phyloP scores from a whole-genome alignment of 2,329 filamentous ascomycete genomes.

The Neocucurbitaria cava region DNA sequence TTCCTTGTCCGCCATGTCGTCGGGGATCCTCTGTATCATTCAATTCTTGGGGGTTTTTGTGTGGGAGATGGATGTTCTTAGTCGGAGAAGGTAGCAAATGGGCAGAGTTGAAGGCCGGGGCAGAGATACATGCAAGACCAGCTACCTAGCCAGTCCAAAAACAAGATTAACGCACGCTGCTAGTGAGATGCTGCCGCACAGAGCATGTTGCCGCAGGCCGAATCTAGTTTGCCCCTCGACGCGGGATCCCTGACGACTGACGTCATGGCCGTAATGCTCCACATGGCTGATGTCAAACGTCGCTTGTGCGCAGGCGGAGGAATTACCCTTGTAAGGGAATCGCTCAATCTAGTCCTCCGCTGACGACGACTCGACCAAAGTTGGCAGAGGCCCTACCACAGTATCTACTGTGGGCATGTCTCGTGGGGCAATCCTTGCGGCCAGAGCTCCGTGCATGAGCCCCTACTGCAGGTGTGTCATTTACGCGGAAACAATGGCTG shows the following conservation, averaged over 20 bases:
- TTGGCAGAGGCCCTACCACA: constrained; percentile 33
- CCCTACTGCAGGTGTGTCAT: background rate
- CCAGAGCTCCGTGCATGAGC: constrained; percentile 17
- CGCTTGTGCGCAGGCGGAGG: constrained; percentile 3
- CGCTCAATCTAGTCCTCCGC: constrained; percentile 12
- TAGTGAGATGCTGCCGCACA: constrained; percentile 23
- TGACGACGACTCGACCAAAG: constrained; percentile 28
- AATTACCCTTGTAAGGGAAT: constrained; percentile 8
- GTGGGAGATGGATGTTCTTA: background rate
- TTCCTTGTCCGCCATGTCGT: constrained; percentile 43
- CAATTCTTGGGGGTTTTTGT: constrained; percentile 8
- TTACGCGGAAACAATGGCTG: background rate
- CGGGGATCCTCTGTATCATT: constrained; percentile 24
- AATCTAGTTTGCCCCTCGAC: constrained; percentile 9
- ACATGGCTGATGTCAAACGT: constrained; percentile 3
- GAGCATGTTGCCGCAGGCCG: constrained; percentile 16
- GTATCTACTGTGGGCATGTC: background rate
- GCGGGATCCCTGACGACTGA: constrained; percentile 22
- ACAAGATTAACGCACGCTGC: constrained; percentile 44
- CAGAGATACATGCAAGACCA: constrained; percentile 19
- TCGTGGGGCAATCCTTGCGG: constrained; percentile 9
- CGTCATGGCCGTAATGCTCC: constrained; percentile 21
- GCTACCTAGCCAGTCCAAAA: constrained; percentile 34
- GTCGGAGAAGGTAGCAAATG: constrained; percentile 9
- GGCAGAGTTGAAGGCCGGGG: constrained; percentile 7